phyloP scores from a whole-genome alignment of 805 yeast species.

The Teunomyces stri region DNA sequence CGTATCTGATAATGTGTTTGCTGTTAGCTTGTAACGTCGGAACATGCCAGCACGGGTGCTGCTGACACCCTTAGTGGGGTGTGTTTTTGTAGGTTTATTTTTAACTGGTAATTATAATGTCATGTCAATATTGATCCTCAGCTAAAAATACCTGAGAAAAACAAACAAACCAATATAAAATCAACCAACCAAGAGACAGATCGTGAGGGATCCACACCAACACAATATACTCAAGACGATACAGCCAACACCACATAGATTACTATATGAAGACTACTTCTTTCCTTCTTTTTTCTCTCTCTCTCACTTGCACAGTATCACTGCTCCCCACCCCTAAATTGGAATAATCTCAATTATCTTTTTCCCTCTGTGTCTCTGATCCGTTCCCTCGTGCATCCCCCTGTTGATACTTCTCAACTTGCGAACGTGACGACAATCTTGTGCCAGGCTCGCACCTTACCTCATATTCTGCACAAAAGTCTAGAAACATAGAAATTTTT shows the following conservation, averaged over 20 bases:
- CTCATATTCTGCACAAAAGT: not conserved
- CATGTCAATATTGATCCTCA: not conserved
- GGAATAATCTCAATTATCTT: not conserved
- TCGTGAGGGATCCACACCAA: too few species aligned
- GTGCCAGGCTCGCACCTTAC: not conserved
- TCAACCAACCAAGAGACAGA: not conserved
- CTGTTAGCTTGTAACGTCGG: not conserved
- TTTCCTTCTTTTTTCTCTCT: not conserved
- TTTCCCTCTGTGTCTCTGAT: not conserved
- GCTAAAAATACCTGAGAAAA: conserved; percentile 2
- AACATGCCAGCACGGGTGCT: not conserved
- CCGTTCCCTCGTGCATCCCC: not conserved
- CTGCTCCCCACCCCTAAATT: not conserved
- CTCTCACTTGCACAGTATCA: too few species aligned
- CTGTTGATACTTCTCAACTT: not conserved
- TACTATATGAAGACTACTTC: not conserved
- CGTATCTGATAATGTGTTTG: not conserved
- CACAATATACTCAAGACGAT: not conserved
- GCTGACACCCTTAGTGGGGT: too few species aligned
- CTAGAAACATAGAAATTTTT: not conserved
- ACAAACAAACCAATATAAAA: not conserved
- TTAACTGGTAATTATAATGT: not conserved
- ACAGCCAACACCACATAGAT: not conserved
- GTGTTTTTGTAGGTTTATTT: not conserved
- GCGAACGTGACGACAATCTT: not conserved